phyloP scores from a whole-genome alignment of 106 monocot species.

The Phalaenopsis equestris region DNA sequence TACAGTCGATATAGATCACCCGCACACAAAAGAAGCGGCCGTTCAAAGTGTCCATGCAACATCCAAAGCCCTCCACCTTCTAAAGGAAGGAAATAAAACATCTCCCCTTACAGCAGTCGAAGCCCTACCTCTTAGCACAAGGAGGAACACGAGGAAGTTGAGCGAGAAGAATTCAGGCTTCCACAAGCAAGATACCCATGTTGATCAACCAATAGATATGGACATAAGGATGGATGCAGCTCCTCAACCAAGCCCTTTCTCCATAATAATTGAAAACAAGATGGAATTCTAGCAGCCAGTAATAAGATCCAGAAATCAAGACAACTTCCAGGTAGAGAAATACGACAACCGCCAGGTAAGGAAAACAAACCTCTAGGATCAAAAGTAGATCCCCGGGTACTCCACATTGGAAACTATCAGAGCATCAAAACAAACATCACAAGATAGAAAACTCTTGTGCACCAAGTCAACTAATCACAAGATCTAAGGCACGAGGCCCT shows the following conservation, averaged over 20 bases:
- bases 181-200: too few relatives aligned
- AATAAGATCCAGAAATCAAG: neutral
- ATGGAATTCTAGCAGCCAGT: neutral
- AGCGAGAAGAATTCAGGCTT: too few relatives aligned
- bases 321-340: neutral
- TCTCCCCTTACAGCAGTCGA: too few relatives aligned
- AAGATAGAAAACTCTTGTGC: neutral
- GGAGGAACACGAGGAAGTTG: too few relatives aligned
- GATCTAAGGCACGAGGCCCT: neutral
- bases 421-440: neutral
- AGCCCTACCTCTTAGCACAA: too few relatives aligned
- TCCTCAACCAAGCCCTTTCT: neutral
- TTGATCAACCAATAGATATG: too few relatives aligned
- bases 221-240: neutral
- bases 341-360: too few relatives aligned
- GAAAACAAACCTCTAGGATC: neutral
- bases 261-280: neutral
- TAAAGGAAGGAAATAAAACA: too few relatives aligned
- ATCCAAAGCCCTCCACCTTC: too few relatives aligned
- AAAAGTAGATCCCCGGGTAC: neutral
- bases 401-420: neutral
- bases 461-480: neutral
- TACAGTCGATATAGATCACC: too few relatives aligned
- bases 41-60: too few relatives aligned
- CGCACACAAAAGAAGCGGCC: too few relatives aligned